Base-by-base conservation (phyloP, 1,139 yeast species). In the Meyerozyma sp. region DNA sequence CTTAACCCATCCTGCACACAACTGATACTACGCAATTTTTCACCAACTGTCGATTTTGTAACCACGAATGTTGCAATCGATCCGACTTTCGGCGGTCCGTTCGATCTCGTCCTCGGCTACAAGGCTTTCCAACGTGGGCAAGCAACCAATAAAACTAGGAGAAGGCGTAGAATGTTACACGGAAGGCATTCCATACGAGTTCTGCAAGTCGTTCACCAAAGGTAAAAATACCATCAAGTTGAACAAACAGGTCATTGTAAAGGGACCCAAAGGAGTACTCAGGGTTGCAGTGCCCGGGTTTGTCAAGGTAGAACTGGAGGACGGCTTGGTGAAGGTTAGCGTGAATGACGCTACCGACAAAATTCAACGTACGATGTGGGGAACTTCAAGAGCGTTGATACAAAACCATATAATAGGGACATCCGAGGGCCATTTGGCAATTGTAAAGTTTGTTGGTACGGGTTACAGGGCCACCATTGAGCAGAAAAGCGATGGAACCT, bases 291-390 rank as follows among this genome's bases (percentile, higher is more conserved):
- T 90, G 11, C 96, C 98, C 1, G 81, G 81, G 46, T 91, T 91
- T 56, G 77, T 91, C 40, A 62, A 69, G 3, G 50, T 86, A 6
- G 55, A 54, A 9, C 48, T 54, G 10, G 56, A 61, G 11, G 54
- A 57, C 38, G 69, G 68, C 37, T 68, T 69, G 45, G 61, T 87
- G 14, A 56, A 58, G 7, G 82, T 93, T 2, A 50, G 68, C 1
- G 88, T 93, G 5, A 64, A 69, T 29, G 76, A 87, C 57, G 71
- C 82, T 5, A 62, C 63, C 2, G 73, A 78, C 56, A 84, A 79
- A 57, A 71, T 79, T 43, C 98, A 94, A 68, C 79, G 84, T 51
- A 73, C 94, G 30, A 81, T 93, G 80, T 94, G 98, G 98, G 99
- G 98, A 11, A 93, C 98, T 8, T 77, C 87, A 40, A 79, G 98